Base-by-base conservation (phyloP, 2,329 filamentous ascomycete genomes). In the Venturia oleaginea region DNA sequence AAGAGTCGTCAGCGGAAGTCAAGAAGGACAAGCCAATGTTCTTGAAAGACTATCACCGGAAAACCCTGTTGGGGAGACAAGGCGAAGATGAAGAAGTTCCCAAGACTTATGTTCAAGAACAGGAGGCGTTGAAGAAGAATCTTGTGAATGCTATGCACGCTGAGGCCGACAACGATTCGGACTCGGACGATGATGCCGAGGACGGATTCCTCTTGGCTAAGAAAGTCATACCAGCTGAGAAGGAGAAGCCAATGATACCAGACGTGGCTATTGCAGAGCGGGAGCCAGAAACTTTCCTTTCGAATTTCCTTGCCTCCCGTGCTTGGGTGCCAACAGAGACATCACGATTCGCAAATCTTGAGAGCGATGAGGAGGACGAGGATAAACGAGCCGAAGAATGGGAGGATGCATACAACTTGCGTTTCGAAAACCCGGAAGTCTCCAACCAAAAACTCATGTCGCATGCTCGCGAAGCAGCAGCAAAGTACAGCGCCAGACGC, bases 351-450 rank as follows among this genome's bases (percentile, higher is more conserved):
- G 82, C 92, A 70, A 90, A 92, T 0, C 89, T 99, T 65, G 91
- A 97, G 72, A 96, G 92, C 0, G 94, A 99, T 69, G 92, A 97
- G 62, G 91, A 86, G n/a, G 84, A 86, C 7, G 84, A 90, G 54
- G 85, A 90, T 37, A 82, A 84, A 34, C 83, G 85, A 57, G 92
- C 92, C 32, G 93, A 97, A 55, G 86, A 88, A 66, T 96, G 93
- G 71, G 94, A 99, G 77, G 84, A 90, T 68, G 92, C 92, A 4
- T 99, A 96, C 79, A 99, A 99, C 77, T 78, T 97, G 77, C 89
- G 94, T 40, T 99, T 99, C 72, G 94, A 99, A 74, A 90, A 97
- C 70, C 92, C 94, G 0, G 84, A 84, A 66, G 92, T 90, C 72
- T 87, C 90, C 70, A 97, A 97, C 72, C 91, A 96, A 76, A 87